Evolutionary conservation across 2,329 filamentous ascomycete genomes (phyloP), one percentile per base, ranked within the genome.

Genomic region (Penicillium sp.): DNA sequence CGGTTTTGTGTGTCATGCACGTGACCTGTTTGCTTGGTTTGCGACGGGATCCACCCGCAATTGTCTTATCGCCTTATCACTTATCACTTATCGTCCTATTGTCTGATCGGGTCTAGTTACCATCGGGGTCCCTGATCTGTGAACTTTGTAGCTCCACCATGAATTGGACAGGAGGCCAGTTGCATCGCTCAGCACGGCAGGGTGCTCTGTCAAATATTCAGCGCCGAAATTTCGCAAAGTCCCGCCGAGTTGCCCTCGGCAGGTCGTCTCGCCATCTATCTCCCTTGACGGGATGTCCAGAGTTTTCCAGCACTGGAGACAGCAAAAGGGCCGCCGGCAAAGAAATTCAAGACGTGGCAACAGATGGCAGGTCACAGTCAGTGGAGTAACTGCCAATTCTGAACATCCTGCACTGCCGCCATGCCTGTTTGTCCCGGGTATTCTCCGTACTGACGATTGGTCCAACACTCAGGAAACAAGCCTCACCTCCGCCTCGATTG

Each of bases 81-180:
- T 9, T 28, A 28, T 28, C 26, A 28, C 8, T 18, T 38, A 38
- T 38, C 34, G 15, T n/a, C 12, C 7, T 5, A 26, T 26, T 4
- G 24, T 26, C 24, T 26, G 5, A 26, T 26, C 24, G 24, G 5
- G 7, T 26, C 24, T 5, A 6, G 8, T 8, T 29, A 29, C 28
- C 3, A 29, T 29, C 28, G 24, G 8, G 5, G 8, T 10, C 28
- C 8, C 3, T 29, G 7, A 29, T 12, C 28, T 9, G 28, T 12
- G 28, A 12, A 42, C 36, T 44, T 26, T 28, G 42, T 24, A 41
- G 38, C 50, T 45, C 41, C 13, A 39, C 15, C n/a, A 77, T 77
- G 75, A 76, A 76, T 50, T 76, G 75, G 74, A 76, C 71, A 23
- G 74, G 74, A 49, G 74, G 74, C 29, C 70, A 69, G 48, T 63